Evolutionary conservation across 306 rosid genomes (phyloP).

Genomic region (Prunus persica): Prunus_persica_NCBIv2 NC_034014.1:28536001-28536500

Average conservation of each 20-base stretch:
- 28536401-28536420: constrained; percentile 44
- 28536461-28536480: constrained; percentile 46
- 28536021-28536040: constrained; percentile 27
- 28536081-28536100: constrained; percentile 33
- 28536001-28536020: constrained; percentile 31
- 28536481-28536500: constrained; percentile 42
- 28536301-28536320: constrained; percentile 27
- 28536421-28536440: constrained; percentile 67
- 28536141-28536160: constrained; percentile 43
- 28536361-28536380: constrained; percentile 29
- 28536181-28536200: constrained; percentile 32
- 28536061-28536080: constrained; percentile 37
- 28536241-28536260: constrained; percentile 17
- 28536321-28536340: constrained; percentile 24
- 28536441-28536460: constrained; percentile 87
- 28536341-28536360: constrained; percentile 40
- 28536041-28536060: constrained; percentile 25
- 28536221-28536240: constrained; percentile 17
- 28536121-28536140: constrained; percentile 39
- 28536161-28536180: constrained; percentile 38
- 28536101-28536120: constrained; percentile 33
- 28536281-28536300: constrained; percentile 32
- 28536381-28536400: constrained; percentile 43
- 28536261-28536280: constrained; percentile 15
- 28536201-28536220: constrained; percentile 26